These are phyloP conservation scores for Telfairia occidentalis DNA, from an alignment of 331 rosid genomes.

Conservation along the genomic window DNA sequence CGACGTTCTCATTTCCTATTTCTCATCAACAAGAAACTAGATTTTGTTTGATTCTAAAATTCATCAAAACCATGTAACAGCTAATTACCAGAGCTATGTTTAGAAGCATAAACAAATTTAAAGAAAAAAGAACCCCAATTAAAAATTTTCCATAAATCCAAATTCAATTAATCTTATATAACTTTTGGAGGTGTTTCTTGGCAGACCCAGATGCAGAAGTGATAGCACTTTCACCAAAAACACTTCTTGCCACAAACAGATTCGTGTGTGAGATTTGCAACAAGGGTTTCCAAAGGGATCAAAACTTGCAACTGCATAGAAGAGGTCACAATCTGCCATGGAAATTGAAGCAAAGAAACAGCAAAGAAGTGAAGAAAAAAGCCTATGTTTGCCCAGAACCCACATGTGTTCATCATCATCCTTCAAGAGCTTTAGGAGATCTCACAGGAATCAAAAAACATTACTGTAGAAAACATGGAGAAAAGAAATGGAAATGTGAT, in stretches of 20 bases:
- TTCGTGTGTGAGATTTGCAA: slow-evolving; percentile 96
- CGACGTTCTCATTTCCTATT: neutral
- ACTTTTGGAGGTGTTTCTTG: neutral
- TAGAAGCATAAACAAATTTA: too few relatives aligned
- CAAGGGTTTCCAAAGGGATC: slow-evolving; percentile 96
- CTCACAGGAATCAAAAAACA: slow-evolving; percentile 96
- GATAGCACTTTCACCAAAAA: slow-evolving; percentile 80
- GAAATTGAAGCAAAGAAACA: slow-evolving; percentile 88
- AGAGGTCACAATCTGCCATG: slow-evolving; percentile 98
- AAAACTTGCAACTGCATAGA: slow-evolving; percentile 89
- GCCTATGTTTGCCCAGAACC: slow-evolving; percentile 97
- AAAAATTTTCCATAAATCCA: too few relatives aligned
- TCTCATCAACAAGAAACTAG: neutral
- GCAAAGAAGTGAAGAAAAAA: slow-evolving; percentile 65
- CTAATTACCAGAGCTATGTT: too few relatives aligned
- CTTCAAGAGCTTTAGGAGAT: slow-evolving; percentile 91
- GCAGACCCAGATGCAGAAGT: slow-evolving; percentile 99
- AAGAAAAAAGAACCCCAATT: too few relatives aligned
- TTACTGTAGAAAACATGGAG: slow-evolving; percentile 87
- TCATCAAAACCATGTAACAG: too few relatives aligned
- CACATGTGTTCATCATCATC: slow-evolving; percentile 86
- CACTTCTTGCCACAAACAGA: slow-evolving; percentile 74
- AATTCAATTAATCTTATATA: too few relatives aligned
- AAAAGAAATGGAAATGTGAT: slow-evolving; percentile 97
- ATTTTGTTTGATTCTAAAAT: neutral